Evolutionary conservation across 495 filamentous ascomycete genomes (phyloP).

Genomic region (Glarea lozoyensis): DNA sequence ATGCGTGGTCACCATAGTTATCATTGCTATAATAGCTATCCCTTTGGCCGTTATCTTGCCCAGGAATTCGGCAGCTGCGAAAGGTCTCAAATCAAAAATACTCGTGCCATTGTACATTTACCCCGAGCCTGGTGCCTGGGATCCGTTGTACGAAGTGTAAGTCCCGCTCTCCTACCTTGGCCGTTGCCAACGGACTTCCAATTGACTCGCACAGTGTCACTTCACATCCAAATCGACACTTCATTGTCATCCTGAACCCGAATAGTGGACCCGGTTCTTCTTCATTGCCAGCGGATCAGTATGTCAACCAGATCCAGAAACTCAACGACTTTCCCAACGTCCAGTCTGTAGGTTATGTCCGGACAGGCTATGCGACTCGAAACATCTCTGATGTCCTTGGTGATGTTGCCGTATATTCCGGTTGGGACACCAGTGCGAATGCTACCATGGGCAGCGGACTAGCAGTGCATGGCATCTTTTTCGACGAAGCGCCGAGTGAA

Average conservation of each 20-base stretch:
- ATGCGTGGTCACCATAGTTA: no score
- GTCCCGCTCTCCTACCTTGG: not conserved
- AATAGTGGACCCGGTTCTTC: slow-evolving; percentile 23
- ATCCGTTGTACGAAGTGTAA: slow-evolving; percentile 27
- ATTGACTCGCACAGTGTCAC: slow-evolving; percentile 12
- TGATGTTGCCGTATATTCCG: slow-evolving; percentile 31
- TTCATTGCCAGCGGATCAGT: slow-evolving; percentile 8
- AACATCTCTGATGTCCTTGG: slow-evolving; percentile 21
- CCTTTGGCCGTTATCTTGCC: no score
- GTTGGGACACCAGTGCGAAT: slow-evolving; percentile 26
- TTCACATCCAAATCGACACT: slow-evolving; percentile 26
- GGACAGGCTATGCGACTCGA: slow-evolving; percentile 25
- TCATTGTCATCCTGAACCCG: slow-evolving; percentile 37
- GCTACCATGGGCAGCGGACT: not conserved
- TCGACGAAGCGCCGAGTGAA: slow-evolving; percentile 18
- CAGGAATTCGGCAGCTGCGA: no score
- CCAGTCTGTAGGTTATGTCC: slow-evolving; percentile 35
- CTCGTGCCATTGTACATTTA: slow-evolving; percentile 41
- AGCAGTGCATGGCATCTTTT: slow-evolving; percentile 16
- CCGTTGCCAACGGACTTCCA: not conserved
- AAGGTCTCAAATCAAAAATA: slow-evolving; percentile 19
- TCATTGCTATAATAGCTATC: no score
- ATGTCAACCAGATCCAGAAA: slow-evolving; percentile 25
- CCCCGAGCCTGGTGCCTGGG: slow-evolving; percentile 34
- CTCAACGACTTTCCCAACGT: slow-evolving; percentile 36